These are phyloP conservation scores for Pyrus pyrifolia DNA, from an alignment of 306 rosid species.

Conservation along the genomic window DNA sequence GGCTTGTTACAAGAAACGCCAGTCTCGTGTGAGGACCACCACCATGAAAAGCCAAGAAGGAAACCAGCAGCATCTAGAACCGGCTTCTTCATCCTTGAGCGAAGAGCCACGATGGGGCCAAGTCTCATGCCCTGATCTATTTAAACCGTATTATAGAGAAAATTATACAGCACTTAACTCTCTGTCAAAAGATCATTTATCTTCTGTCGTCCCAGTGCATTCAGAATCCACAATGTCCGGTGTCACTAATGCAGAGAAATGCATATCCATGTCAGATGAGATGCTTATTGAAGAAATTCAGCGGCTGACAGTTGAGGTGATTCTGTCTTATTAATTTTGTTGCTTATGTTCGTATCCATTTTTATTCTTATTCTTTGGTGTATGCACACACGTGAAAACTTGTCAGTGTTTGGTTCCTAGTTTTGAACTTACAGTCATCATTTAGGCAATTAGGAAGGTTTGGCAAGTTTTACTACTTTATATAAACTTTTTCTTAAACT, in stretches of 20 bases:
- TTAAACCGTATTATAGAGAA: constrained; percentile 29
- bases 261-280: constrained; percentile 34
- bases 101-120: constrained; percentile 68
- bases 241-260: constrained; percentile 21
- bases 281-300: constrained; percentile 53
- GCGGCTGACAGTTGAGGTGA: constrained; percentile 62
- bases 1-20: constrained; percentile 44
- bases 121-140: constrained; percentile 51
- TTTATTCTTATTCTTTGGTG: not conserved
- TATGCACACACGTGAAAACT: not conserved
- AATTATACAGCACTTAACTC: constrained; percentile 30
- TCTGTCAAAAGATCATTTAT: constrained; percentile 21
- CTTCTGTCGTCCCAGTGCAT: constrained; percentile 17
- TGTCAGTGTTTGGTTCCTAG: not conserved
- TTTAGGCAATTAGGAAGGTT: not conserved
- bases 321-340: not conserved
- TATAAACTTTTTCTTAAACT: not conserved
- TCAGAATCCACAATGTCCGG: constrained; percentile 19
- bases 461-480: not conserved
- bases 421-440: not conserved
- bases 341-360: not conserved
- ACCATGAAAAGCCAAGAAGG: constrained; percentile 34
- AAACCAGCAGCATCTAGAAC: constrained; percentile 30
- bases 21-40: constrained; percentile 43
- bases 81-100: constrained; percentile 25